Base-by-base conservation (phyloP, 371 early-diverging fungal species). In the Saksenaea vasiformis region DNA sequence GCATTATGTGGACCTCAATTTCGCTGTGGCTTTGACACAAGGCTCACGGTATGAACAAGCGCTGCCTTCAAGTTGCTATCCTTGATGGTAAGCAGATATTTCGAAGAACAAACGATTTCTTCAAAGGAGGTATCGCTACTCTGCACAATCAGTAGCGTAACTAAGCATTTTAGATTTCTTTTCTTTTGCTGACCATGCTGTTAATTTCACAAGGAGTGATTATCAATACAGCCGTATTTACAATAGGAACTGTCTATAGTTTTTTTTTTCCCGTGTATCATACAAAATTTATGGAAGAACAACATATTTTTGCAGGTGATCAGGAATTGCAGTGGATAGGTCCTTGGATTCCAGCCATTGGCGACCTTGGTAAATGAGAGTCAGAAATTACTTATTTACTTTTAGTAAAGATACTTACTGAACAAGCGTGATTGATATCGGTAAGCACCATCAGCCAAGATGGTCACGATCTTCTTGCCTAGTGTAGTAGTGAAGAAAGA, bases 371-470 rank as follows among this genome's bases (percentile, higher is more conserved):
- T 38, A 15, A 59, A 28, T 39, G 5, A 61, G 13, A 37, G n/a
- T 35, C 8, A 34, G 10, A 22, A 22, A 19, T 7, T 8, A 22
- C 3, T 47, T 11, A 3, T 22, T 22, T 19, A 27, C 36, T 54
- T 15, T 19, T 10, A 24, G 22, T 44, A 31, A 39, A 60, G 14
- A 7, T 19, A 71, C 77, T 82, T 87, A 80, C 91, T 91, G 80
- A 95, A 96, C 28, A 96, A 79, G 17, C 96, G 85, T 9, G 93
- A 90, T 77, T 95, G 95, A 78, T 96, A 96, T 71, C 95, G 82
- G 64, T 93, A 91, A 10, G 95, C 97, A 56, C 96, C 96, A 77
- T 97, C 97, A 64, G 92, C 91, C 64, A 97, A 66, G 28, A 96
- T 85, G 1, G 97, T 96, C 11, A 91, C 95, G 65, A 96, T 78